Percentiles rank a stretch among this genome's conserved stretches.
Evolutionary conservation across 2,329 filamentous ascomycete species (phyloP).

Genomic region (Colletotrichum sp.): DNA sequence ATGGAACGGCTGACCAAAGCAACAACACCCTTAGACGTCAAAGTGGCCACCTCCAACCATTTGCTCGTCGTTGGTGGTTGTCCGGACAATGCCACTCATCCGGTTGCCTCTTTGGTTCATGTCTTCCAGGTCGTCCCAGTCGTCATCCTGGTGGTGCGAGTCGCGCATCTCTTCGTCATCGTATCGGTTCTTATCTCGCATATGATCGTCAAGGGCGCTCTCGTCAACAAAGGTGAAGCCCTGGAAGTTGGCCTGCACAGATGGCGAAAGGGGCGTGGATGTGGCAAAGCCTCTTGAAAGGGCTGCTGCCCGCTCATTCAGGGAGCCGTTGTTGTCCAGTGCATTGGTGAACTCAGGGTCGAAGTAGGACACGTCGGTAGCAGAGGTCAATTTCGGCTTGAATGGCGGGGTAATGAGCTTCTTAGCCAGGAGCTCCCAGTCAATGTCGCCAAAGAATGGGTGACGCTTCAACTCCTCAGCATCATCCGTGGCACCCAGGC

Average conservation of each 20-base stretch:
- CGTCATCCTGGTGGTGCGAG: constrained; percentile 46
- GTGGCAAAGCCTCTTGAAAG: constrained; percentile 85
- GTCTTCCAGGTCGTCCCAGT: constrained; percentile 66
- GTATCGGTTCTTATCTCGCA: constrained; percentile 55
- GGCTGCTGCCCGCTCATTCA: constrained; percentile 90
- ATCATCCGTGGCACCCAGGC: constrained; percentile 88
- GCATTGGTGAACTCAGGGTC: constrained; percentile 98
- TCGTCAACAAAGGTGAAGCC: constrained; percentile 99
- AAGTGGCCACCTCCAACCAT: constrained; percentile 69
- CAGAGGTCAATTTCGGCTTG: constrained; percentile 95
- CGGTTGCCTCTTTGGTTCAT: constrained; percentile 59
- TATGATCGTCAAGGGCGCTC: constrained; percentile 89
- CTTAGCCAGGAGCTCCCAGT: constrained; percentile 87
- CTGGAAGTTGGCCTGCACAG: constrained; percentile 97
- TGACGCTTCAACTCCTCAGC: constrained; percentile 94
- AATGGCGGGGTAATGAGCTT: constrained; percentile 96
- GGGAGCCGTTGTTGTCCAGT: constrained; percentile 81
- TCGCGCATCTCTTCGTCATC: constrained; percentile 68
- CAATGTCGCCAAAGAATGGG: constrained; percentile 91
- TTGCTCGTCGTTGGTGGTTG: constrained; percentile 62
- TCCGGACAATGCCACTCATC: constrained; percentile 69
- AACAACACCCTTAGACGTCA: constrained; percentile 55
- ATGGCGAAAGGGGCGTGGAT: constrained; percentile 91
- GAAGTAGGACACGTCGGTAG: constrained; percentile 97
- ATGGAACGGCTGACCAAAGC: background rate